Conservation (phyloP, 148 eudicot species). For the Chenopodium berlandieri region DNA sequence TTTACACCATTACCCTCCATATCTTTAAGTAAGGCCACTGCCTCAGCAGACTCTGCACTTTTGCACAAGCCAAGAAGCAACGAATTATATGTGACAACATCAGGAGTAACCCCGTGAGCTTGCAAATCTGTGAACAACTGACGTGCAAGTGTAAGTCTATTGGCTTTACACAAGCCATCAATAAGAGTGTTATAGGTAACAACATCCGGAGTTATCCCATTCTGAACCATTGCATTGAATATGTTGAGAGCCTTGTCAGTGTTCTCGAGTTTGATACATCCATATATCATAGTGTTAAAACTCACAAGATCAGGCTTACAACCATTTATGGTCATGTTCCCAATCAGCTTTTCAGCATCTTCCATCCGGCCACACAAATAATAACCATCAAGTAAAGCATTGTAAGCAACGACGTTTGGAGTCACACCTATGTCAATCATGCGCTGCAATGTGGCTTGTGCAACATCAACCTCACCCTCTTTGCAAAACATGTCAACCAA, state of each 20-base stretch:
- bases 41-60: too few relatives aligned
- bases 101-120: background rate
- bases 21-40: too few relatives aligned
- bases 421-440: constrained; percentile 1
- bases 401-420: constrained; percentile 7
- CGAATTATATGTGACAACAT: background rate
- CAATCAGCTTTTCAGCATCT: constrained; percentile 3
- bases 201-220: background rate
- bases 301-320: too few relatives aligned
- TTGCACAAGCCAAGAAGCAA: background rate
- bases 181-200: constrained; percentile 10
- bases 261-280: background rate
- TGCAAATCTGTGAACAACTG: constrained; percentile 1
- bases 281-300: too few relatives aligned
- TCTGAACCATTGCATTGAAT: background rate
- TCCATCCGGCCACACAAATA: constrained; percentile 18
- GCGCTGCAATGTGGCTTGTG: background rate
- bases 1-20: too few relatives aligned
- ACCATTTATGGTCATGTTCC: background rate
- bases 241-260: background rate
- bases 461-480: constrained; percentile 14
- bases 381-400: constrained; percentile 24
- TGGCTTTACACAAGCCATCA: constrained; percentile 6
- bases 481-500: constrained; percentile 5
- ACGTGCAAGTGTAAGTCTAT: background rate